Percentiles rank a stretch among this genome's conserved stretches.
phyloP scores from a whole-genome alignment of 352 stramenopile species.

The Phytophthora fragariaefolia region DNA sequence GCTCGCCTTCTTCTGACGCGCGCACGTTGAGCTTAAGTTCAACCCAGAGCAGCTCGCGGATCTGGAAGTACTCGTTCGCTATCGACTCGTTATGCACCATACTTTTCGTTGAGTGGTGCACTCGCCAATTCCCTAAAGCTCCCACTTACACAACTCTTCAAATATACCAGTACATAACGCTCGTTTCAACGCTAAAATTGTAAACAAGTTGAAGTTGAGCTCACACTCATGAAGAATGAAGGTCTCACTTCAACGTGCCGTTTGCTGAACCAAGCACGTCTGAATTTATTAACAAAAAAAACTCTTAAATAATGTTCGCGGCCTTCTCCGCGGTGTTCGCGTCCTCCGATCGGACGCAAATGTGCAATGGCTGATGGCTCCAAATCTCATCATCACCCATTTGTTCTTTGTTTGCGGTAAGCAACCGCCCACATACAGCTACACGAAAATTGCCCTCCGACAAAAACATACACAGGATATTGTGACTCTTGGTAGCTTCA shows the following conservation, averaged over 20 bases:
- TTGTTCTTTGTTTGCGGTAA: conserved; percentile 21
- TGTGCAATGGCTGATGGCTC: conserved; percentile 53
- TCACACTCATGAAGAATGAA: conserved; percentile 23
- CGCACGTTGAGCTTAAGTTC: conserved; percentile 62
- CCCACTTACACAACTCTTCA: conserved; percentile 4
- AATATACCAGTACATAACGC: conserved; percentile 8
- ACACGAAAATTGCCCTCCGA: conserved; percentile 65
- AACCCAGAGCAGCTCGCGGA: conserved; percentile 80
- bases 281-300: conserved; percentile 6
- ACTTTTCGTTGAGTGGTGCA: not conserved
- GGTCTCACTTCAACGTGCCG: conserved; percentile 20
- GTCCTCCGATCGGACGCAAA: conserved; percentile 37
- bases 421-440: conserved; percentile 39
- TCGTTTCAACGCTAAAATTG: conserved; percentile 20
- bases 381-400: conserved; percentile 42
- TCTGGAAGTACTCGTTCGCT: conserved; percentile 68
- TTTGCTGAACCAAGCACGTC: not conserved
- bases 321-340: conserved; percentile 2
- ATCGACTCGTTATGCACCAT: conserved; percentile 27
- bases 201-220: conserved; percentile 29
- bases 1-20: conserved; percentile 65
- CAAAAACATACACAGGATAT: conserved; percentile 70
- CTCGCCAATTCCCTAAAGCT: not conserved
- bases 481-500: conserved; percentile 25
- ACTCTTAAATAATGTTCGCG: conserved; percentile 34